Conservation (phyloP, 176 grass and related monocot genomes). For the Triticum timopheevii region DNA sequence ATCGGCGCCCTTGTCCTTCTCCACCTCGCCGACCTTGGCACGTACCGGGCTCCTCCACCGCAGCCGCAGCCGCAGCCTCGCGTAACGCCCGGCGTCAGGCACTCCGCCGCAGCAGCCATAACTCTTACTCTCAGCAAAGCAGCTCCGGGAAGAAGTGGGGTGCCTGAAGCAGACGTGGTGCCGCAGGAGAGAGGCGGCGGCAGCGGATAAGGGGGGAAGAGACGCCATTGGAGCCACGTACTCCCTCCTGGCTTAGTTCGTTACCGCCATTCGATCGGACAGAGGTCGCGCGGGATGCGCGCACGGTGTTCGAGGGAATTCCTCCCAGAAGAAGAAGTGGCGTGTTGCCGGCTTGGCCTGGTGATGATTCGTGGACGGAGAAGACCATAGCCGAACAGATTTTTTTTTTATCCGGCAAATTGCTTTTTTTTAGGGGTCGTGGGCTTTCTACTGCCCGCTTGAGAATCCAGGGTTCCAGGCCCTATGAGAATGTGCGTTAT, state of each 20-base stretch:
- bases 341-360: conserved; percentile 17
- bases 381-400: neutral
- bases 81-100: neutral
- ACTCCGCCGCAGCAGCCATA: conserved; percentile 23
- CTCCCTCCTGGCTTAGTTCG: neutral
- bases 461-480: too few relatives aligned
- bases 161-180: neutral
- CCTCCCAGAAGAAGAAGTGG: neutral
- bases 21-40: conserved; percentile 42
- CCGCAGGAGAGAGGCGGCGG: conserved; percentile 23
- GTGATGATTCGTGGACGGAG: conserved; percentile 22
- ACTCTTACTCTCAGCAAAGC: neutral
- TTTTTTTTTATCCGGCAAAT: neutral
- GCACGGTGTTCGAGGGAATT: conserved; percentile 38
- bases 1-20: conserved; percentile 37
- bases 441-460: neutral
- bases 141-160: conserved; percentile 5
- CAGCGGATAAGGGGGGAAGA: conserved; percentile 29
- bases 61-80: conserved; percentile 16
- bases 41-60: conserved; percentile 31
- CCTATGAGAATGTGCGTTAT: too few relatives aligned
- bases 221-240: conserved; percentile 30
- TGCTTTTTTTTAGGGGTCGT: neutral
- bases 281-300: neutral
- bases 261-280: conserved; percentile 29